These are phyloP conservation scores for Epichloe sp. DNA, from an alignment of 2,329 filamentous ascomycete genomes.

Conservation along the genomic window DNA sequence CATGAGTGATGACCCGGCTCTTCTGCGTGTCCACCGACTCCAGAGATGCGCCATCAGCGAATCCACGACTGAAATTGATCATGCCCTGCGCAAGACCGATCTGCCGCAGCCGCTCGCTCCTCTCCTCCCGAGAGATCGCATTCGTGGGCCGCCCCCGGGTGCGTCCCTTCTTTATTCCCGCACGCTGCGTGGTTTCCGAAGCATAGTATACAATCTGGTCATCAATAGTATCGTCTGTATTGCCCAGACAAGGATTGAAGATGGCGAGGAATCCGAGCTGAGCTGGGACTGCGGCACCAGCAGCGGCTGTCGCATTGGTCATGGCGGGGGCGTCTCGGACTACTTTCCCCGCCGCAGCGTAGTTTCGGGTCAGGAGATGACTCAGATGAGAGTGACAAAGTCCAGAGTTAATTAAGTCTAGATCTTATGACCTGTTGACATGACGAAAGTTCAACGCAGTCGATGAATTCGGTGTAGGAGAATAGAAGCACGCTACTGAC, in stretches of 20 bases:
- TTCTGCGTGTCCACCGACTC: constrained; percentile 88
- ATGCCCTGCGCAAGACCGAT: constrained; percentile 95
- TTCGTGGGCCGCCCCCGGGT: constrained; percentile 29
- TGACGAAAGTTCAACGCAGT: too few relatives aligned
- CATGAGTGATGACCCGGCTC: constrained; percentile 68
- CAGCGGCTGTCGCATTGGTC: constrained; percentile 10
- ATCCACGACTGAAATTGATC: constrained; percentile 82
- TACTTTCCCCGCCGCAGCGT: too few relatives aligned
- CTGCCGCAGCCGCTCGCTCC: constrained; percentile 79
- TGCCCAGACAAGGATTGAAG: constrained; percentile 76
- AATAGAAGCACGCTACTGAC: too few relatives aligned
- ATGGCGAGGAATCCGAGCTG: constrained; percentile 85
- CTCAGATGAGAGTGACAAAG: too few relatives aligned
- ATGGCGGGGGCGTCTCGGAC: constrained; percentile 5
- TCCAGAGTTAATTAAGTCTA: too few relatives aligned
- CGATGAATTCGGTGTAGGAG: too few relatives aligned
- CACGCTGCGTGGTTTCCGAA: constrained; percentile 37
- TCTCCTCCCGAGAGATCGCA: constrained; percentile 45
- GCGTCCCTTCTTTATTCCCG: constrained; percentile 28
- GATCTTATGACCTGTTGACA: too few relatives aligned
- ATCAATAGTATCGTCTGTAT: constrained; percentile 43
- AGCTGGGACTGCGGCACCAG: constrained; percentile 42
- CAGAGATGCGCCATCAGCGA: constrained; percentile 63
- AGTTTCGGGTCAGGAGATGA: too few relatives aligned
- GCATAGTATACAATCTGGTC: constrained; percentile 93